Percentiles rank a stretch among this genome's conserved stretches.
These are phyloP conservation scores for Teunomyces kruisii DNA, from an alignment of 805 yeast genomes.

Conservation along the genomic window DNA sequence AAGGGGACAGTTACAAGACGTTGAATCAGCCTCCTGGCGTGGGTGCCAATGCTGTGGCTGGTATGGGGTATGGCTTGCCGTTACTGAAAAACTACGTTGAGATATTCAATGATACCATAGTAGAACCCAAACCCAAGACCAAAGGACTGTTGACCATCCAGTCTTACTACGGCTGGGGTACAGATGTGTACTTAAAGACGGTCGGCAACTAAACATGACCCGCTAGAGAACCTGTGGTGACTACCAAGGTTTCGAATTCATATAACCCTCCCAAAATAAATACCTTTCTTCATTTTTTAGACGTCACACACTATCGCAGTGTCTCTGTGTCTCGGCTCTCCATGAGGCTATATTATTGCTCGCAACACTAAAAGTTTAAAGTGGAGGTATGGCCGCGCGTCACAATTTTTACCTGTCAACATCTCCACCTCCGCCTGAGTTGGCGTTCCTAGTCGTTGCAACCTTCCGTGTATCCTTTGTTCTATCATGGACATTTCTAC, in stretches of 20 bases:
- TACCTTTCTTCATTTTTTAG: background rate
- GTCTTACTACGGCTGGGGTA: slow-evolving; percentile 45
- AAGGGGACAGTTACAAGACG: slow-evolving; percentile 59
- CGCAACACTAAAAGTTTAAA: too few species aligned
- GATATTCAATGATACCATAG: slow-evolving; percentile 36
- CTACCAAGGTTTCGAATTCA: too few species aligned
- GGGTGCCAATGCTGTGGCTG: slow-evolving; percentile 75
- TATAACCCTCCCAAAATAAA: too few species aligned
- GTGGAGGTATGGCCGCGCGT: background rate
- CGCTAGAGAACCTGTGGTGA: too few species aligned
- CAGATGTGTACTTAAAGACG: slow-evolving; percentile 44
- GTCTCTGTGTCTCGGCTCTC: too few species aligned
- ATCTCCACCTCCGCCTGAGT: background rate
- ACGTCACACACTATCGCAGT: background rate
- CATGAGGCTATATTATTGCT: background rate
- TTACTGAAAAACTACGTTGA: slow-evolving; percentile 55
- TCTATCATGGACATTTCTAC: background rate
- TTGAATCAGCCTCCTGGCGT: slow-evolving; percentile 70
- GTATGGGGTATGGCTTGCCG: slow-evolving; percentile 96
- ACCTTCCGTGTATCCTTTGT: background rate
- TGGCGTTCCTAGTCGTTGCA: background rate
- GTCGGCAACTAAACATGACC: slow-evolving; percentile 23
- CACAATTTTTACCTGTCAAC: background rate
- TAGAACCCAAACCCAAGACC: slow-evolving; percentile 10
- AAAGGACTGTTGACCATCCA: slow-evolving; percentile 45